Percentiles rank a stretch among this genome's conserved stretches.
Evolutionary conservation across 306 rosid species (phyloP).

Genomic region (Aeschynomene evenia): DNA sequence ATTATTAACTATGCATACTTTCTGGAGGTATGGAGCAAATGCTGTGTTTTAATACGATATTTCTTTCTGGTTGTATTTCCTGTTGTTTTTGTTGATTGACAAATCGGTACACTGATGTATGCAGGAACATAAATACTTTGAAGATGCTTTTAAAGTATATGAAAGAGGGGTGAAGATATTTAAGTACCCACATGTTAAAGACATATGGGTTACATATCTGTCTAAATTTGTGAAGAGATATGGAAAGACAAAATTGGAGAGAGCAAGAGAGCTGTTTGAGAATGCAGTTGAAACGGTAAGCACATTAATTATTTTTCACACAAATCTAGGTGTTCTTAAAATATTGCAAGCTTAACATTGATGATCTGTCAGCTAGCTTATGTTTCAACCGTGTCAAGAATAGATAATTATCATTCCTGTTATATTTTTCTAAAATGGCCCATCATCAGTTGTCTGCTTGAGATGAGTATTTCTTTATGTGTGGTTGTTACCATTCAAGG

Average conservation of each 20-base stretch:
- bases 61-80: constrained; percentile 5
- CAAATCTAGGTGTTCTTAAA: no score
- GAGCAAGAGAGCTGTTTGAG: constrained; percentile 86
- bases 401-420: not conserved
- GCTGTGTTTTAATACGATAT: not conserved
- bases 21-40: constrained; percentile 60
- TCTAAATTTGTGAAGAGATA: constrained; percentile 89
- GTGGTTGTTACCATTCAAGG: no score
- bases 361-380: constrained; percentile 3
- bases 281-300: no score
- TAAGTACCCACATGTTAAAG: constrained; percentile 93
- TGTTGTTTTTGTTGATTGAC: constrained; percentile 31
- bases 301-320: not conserved
- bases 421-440: not conserved
- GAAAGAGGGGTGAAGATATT: constrained; percentile 97
- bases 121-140: constrained; percentile 90
- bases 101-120: constrained; percentile 26
- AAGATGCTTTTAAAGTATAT: constrained; percentile 97
- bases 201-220: constrained; percentile 91
- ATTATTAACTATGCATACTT: constrained; percentile 85
- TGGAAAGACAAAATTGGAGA: constrained; percentile 81
- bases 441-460: constrained; percentile 1
- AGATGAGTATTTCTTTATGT: not conserved
- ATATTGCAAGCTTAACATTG: not conserved
- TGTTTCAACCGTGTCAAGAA: not conserved